phyloP scores from a whole-genome alignment of 345 rosid genomes.

The Excoecaria agallocha region DNA sequence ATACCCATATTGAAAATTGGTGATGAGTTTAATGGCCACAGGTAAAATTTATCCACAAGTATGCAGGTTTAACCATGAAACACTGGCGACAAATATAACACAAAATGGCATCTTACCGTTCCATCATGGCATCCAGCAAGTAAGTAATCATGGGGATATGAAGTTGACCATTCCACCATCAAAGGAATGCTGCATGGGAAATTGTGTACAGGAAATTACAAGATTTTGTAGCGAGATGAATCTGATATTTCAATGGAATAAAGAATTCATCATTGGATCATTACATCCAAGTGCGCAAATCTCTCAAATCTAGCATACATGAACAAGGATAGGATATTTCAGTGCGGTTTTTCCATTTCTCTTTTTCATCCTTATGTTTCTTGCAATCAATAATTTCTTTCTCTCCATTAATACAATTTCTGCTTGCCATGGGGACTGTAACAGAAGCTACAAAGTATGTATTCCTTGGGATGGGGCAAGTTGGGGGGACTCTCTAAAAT shows the following conservation, averaged over 20 bases:
- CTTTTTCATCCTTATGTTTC: not conserved
- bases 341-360: not conserved
- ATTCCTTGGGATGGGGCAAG: too few species aligned
- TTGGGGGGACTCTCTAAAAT: not conserved
- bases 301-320: not conserved
- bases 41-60: not conserved
- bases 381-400: too few species aligned
- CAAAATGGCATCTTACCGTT: slow-evolving; percentile 42
- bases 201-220: slow-evolving; percentile 24
- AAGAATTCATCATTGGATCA: not conserved
- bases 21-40: not conserved
- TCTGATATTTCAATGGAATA: not conserved
- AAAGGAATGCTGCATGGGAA: slow-evolving; percentile 63
- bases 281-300: not conserved
- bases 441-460: not conserved
- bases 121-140: slow-evolving; percentile 98
- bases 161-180: slow-evolving; percentile 84
- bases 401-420: not conserved
- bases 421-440: not conserved
- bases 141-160: slow-evolving; percentile 58
- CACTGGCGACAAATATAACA: slow-evolving; percentile 7
- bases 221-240: slow-evolving; percentile 6
- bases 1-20: not conserved
- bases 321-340: not conserved
- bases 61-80: slow-evolving; percentile 7